Conservation (phyloP, 352 stramenopile species). For the Globisporangium nagaii region DNA sequence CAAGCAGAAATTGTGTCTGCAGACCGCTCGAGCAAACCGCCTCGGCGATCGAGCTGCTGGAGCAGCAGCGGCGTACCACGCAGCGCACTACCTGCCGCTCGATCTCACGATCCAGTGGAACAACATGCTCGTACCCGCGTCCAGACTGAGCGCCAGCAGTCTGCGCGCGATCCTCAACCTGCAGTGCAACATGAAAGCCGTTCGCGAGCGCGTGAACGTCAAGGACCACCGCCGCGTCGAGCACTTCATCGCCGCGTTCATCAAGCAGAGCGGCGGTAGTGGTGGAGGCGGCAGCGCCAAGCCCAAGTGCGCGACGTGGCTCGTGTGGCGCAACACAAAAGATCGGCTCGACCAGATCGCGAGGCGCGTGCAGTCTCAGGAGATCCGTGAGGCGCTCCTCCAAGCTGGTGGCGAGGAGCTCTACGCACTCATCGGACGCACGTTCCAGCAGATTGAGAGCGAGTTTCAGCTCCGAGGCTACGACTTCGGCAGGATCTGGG, state of each 20-base stretch:
- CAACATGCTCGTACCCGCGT: neutral
- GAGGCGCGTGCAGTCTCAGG: neutral
- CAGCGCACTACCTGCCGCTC: conserved; percentile 7
- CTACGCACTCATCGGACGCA: neutral
- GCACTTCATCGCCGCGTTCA: conserved; percentile 9
- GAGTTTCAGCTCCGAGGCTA: neutral
- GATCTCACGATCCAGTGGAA: conserved; percentile 13
- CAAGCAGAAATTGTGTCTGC: conserved; percentile 2
- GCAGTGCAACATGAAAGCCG: conserved; percentile 6
- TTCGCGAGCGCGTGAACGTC: conserved; percentile 1
- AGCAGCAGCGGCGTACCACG: neutral
- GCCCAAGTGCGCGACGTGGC: conserved; percentile 1
- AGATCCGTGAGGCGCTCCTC: neutral
- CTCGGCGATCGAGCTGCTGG: neutral
- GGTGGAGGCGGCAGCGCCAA: neutral
- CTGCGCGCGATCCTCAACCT: conserved; percentile 2
- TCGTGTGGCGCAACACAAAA: conserved; percentile 1
- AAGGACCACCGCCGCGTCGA: conserved; percentile 9
- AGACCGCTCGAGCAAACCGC: neutral
- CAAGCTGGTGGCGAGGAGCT: neutral
- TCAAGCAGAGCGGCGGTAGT: neutral
- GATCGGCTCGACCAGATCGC: conserved; percentile 6
- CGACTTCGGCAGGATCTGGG: conserved; percentile 3
- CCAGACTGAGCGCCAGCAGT: neutral
- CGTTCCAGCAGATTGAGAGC: conserved; percentile 4